Evolutionary conservation across 2,329 filamentous ascomycete genomes (phyloP).

Genomic region (Coniochaeta ligniaria): DNA sequence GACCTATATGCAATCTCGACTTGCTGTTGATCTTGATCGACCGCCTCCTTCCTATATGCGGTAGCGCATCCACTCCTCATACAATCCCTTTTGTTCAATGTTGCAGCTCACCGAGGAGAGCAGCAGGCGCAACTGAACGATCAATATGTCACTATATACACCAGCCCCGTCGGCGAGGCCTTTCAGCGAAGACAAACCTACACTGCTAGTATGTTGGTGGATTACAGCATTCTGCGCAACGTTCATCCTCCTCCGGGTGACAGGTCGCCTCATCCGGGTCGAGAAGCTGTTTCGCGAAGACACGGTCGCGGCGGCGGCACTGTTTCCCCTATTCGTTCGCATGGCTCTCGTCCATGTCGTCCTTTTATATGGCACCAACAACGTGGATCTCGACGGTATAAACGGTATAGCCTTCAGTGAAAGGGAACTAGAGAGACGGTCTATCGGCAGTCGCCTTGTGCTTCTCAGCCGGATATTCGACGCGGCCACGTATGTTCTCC

Average conservation of each 20-base stretch:
- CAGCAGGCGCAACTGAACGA: neutral
- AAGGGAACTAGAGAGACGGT: slow-evolving; percentile 52
- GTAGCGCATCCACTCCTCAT: neutral
- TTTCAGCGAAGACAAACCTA: slow-evolving; percentile 65
- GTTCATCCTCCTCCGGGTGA: slow-evolving; percentile 74
- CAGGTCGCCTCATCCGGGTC: slow-evolving; percentile 77
- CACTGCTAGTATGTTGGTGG: slow-evolving; percentile 92
- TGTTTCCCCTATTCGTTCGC: slow-evolving; percentile 73
- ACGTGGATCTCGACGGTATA: slow-evolving; percentile 55
- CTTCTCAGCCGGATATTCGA: slow-evolving; percentile 78
- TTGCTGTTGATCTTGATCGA: neutral
- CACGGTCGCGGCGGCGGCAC: slow-evolving; percentile 70
- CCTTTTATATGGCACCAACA: slow-evolving; percentile 84
- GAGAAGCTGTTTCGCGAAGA: slow-evolving; percentile 84
- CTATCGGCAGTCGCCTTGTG: slow-evolving; percentile 73
- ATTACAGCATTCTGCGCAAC: slow-evolving; percentile 72
- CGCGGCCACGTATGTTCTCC: slow-evolving; percentile 59
- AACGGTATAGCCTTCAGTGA: slow-evolving; percentile 29
- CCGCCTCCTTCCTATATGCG: neutral
- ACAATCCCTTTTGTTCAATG: neutral
- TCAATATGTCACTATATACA: slow-evolving; percentile 51
- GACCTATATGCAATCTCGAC: neutral
- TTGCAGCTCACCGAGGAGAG: neutral
- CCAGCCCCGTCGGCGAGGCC: slow-evolving; percentile 38
- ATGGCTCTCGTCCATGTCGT: slow-evolving; percentile 85